Evolutionary conservation across 805 yeast species (phyloP), one percentile per base, ranked within the genome.

Genomic region (Lachancea meyersii): DNA sequence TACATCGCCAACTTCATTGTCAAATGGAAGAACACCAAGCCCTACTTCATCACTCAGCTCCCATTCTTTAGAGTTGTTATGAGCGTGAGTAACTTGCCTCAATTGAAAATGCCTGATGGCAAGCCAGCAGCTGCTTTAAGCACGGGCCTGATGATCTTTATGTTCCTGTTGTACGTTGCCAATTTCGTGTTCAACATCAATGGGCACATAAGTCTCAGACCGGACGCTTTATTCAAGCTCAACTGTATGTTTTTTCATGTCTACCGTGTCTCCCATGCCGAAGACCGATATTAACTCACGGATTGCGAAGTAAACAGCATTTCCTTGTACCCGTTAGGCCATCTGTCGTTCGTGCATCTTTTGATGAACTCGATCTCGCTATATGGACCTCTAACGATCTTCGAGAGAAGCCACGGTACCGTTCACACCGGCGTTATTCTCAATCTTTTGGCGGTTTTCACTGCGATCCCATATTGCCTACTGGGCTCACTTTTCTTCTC

Each of bases 351-450:
- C 18, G 47, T 79, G 40, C 95, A 86, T 58, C 65, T 87, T 58
- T 35, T 74, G 3, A 63, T 82, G 52, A 86, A 86, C 53, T 44
- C 76, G 7, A 46, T 77, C 30, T 73, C 82, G 1, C 57, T 87
- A 35, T 67, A 74, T 45, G 73, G 82, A 0, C 78, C 84, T 17
- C 60, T 86, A 53, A 68, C 80, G 10, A 68, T 70, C 40, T 87
- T 80, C 61, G 96, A 87, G 67, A 66, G 71, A 43, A 58, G 64
- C 18, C 82, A 86, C 54, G 97, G 96, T 5, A 86, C 97, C 0
- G 82, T 87, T 2, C 77, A 86, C 61, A 83, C 95, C 3, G 96
- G 94, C 3, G 69, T 88, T 35, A 80, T 87, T 13, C 67, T 88
- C 44, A 87, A 86, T 58, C 55, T 84, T 20, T 62, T 82, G 38